Evolutionary conservation across 257 asterid species (phyloP), one percentile per base, ranked within the genome.

Genomic region (Nicotiana tabacum): DNA sequence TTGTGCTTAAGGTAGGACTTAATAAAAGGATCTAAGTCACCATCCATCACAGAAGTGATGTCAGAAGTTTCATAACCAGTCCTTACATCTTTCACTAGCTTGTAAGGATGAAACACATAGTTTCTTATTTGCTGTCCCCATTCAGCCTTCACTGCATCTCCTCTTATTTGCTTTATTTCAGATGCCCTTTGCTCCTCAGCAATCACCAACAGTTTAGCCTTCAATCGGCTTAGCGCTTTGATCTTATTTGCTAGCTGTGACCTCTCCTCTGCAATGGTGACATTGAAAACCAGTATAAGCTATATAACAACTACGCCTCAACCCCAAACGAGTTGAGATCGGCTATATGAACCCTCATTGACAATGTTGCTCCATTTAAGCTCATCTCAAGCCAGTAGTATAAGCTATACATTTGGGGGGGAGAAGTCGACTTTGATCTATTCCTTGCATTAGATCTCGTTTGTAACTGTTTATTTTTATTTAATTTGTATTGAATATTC

Each of bases 41-140:
- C 99, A 85, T 96, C 99, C 98, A 96, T 92, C 35, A 96, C 99
- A 43, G 98, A 88, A 66, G 90, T 83, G 37, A 94, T 87, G 86
- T 96, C 98, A 2, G 97, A 84, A 46, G 98, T 94, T 84, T 96
- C 98, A 2, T 85, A 85, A 51, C 96, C 97, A 1, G 99, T 93
- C 12, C 98, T 88, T 9, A 94, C 95, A 84, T 94, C 98, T 88
- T 96, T 96, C 87, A 94, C 99, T 35, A 96, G 74, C 87, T 94
- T 94, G 93, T 96, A 96, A 1, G 98, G 98, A 86, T 96, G 98
- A 83, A 96, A 96, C 6, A 96, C 98, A 24, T 96, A 96, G 90
- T 96, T 94, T 4, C 99, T 88, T 86, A 96, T 96, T 61, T 96
- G 98, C 88, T 96, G 99, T 24, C 99, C 99, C 98, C 99, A 96